A percentile compares a stretch with the other conserved stretches of the same genome.
phyloP scores from a whole-genome alignment of 371 early-diverging fungal species.

The Apophysomyces trapeziformis region DNA sequence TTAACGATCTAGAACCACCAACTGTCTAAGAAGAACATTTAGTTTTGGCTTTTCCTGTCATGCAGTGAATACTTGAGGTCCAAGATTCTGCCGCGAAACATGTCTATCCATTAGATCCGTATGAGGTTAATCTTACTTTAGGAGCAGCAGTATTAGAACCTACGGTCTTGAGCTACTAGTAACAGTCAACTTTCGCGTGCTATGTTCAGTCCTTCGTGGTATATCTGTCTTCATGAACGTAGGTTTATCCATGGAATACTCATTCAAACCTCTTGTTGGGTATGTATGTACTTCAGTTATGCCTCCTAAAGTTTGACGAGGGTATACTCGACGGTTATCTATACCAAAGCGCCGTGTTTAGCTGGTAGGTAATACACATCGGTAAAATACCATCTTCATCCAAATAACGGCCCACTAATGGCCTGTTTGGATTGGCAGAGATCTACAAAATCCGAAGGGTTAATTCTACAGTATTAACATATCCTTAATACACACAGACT shows the following conservation, averaged over 20 bases:
- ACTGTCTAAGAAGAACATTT: background rate
- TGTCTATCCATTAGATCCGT: background rate
- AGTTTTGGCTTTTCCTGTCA: background rate
- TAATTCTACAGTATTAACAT: slow-evolving; percentile 4
- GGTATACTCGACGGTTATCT: slow-evolving; percentile 2
- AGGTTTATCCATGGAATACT: background rate
- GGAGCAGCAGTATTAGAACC: background rate
- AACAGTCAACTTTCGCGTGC: background rate
- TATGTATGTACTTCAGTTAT: slow-evolving; percentile 2
- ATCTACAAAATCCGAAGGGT: slow-evolving; percentile 15
- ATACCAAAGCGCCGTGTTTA: too few relatives aligned
- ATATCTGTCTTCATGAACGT: too few relatives aligned
- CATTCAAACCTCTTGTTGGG: background rate
- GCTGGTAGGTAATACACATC: background rate
- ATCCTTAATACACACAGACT: background rate
- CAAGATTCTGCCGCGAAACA: background rate
- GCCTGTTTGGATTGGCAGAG: slow-evolving; percentile 37
- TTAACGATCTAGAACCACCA: background rate
- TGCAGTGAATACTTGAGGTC: background rate
- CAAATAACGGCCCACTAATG: slow-evolving; percentile 13
- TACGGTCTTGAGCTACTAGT: background rate
- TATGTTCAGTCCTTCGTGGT: background rate
- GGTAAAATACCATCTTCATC: slow-evolving; percentile 7
- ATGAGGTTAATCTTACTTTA: background rate
- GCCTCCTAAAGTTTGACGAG: background rate